phyloP scores from a whole-genome alignment of 78 protist species.

The Dictyostelium purpureum region DNA sequence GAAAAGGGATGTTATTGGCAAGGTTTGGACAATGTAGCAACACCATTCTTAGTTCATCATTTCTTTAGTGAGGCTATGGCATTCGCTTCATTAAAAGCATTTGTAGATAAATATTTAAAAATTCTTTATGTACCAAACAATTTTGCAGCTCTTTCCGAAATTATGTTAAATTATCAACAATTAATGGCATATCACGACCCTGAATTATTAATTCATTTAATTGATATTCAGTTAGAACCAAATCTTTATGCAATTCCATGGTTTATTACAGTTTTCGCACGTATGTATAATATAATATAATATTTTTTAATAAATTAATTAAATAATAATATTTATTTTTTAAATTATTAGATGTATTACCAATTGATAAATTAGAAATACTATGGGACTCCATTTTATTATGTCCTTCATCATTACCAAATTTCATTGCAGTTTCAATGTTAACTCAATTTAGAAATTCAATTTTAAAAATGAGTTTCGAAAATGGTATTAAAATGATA shows the following conservation, averaged over 20 bases:
- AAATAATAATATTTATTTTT: no score
- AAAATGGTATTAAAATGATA: conserved; percentile 71
- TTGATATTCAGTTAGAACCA: conserved; percentile 70
- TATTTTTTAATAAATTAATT: no score
- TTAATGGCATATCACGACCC: conserved; percentile 88
- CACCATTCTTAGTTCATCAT: conserved; percentile 80
- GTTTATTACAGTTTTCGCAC: conserved; percentile 88
- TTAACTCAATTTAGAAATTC: conserved; percentile 61
- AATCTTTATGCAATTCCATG: conserved; percentile 90
- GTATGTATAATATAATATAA: background rate
- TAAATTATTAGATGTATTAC: background rate
- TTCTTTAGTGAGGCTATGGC: conserved; percentile 79
- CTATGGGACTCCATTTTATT: conserved; percentile 89
- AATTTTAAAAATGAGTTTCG: conserved; percentile 43
- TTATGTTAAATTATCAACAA: conserved; percentile 45
- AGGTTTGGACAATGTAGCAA: conserved; percentile 81
- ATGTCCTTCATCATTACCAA: conserved; percentile 66
- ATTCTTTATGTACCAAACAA: conserved; percentile 68
- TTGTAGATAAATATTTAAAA: conserved; percentile 74
- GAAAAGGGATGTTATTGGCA: conserved; percentile 75
- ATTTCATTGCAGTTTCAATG: conserved; percentile 80
- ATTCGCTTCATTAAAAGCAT: conserved; percentile 74
- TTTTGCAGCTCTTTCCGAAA: conserved; percentile 30
- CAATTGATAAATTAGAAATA: conserved; percentile 80
- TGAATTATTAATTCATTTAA: conserved; percentile 71